Evolutionary conservation across 208 protist genomes (phyloP).

Genomic region (Crithidia brevicula): DNA sequence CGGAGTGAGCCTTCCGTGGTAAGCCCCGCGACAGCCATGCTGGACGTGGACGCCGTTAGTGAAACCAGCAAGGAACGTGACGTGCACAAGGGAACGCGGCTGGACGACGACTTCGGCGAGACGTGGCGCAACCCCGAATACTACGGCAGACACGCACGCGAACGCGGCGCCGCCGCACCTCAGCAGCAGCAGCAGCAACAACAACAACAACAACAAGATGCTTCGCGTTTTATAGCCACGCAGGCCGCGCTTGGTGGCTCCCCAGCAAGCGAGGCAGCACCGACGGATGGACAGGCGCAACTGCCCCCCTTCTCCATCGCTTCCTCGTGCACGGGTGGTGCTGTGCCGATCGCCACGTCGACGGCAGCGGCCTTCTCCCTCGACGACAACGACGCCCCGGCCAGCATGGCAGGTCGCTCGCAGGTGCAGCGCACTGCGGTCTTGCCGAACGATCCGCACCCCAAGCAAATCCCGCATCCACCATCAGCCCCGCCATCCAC

Average conservation of each 20-base stretch:
- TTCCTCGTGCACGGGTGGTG: too few species aligned
- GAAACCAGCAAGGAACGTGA: not conserved
- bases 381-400: slow-evolving; percentile 5
- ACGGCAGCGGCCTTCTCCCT: not conserved
- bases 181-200: slow-evolving; percentile 10
- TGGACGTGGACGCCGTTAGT: not conserved
- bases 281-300: not conserved
- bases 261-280: not conserved
- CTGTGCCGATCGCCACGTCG: too few species aligned
- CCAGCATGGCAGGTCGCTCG: not conserved
- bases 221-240: too few species aligned
- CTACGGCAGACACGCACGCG: slow-evolving; percentile 2
- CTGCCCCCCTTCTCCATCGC: not conserved
- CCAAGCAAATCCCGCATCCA: too few species aligned
- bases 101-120: slow-evolving; percentile 14
- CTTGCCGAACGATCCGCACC: too few species aligned
- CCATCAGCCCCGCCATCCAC: too few species aligned
- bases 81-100: too few species aligned
- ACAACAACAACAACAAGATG: not conserved
- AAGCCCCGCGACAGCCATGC: too few species aligned
- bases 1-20: too few species aligned
- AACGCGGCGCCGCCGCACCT: not conserved
- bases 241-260: not conserved
- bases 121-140: slow-evolving; percentile 17
- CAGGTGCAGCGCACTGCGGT: not conserved